Base-by-base conservation (phyloP, 306 rosid genomes). In the Crotalaria pallida region DNA sequence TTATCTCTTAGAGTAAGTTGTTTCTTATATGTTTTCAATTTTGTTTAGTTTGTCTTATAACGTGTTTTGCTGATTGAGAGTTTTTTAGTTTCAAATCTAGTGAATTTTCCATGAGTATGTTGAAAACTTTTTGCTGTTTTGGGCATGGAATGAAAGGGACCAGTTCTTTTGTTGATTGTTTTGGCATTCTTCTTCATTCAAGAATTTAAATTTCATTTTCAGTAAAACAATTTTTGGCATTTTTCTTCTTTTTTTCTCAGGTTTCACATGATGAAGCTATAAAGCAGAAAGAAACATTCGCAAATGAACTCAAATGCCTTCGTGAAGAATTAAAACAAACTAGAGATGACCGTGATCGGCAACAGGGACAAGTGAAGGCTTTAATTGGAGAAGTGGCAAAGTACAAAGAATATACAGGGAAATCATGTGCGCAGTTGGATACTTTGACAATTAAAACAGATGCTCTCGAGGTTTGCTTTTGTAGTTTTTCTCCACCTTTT, bases 331-430 rank as follows among this genome's bases (percentile, higher is more conserved):
- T 95, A 40, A 88, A 95, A 38, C 92, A 89, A 65, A 84, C 82
- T 23, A 87, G 92, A 69, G 88, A 86, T 18, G 97, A 91, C 23
- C 99, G 97, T n/a, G 92, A 89, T 74, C 77, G 85, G 41, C 90
- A 80, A 71, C 68, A 68, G 8, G 70, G 55, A 36, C 88, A 82
- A 76, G 80, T 86, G 62, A 78, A 83, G 50, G 84, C 76, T 57
- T 77, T 89, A 80, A 71, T 45, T 31, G 86, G 71, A 50, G 92
- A 91, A 56, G 51, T 85, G 12, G 85, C 67, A 65, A 85, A 84
- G 73, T 81, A 63, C 59, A 80, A 79, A 81, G 85, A 81, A 74
- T 6, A 6, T 78, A 80, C 78, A 10, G 79, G 75, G 67, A 74
- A 77, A 74, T 83, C 92, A 33, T 72, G 38, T 40, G 76, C 75